A percentile compares a stretch with the other conserved stretches of the same genome.
Conservation (phyloP, 768 basidiomycete genomes). For the Gyrodon lividus region DNA sequence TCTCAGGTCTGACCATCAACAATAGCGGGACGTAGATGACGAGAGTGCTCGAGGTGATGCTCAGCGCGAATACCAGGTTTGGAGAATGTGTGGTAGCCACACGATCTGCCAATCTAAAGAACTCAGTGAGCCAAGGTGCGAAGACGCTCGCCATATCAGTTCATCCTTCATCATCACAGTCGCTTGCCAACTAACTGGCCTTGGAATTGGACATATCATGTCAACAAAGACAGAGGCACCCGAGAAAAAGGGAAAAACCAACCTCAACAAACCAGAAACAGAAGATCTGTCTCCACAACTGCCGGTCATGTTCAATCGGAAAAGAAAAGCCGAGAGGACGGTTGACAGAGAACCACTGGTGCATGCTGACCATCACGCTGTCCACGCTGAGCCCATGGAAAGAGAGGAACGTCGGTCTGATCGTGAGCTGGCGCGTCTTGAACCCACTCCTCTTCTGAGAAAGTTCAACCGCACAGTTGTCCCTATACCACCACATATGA, state of each 20-base stretch:
- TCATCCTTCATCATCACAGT: conserved; percentile 14
- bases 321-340: conserved; percentile 26
- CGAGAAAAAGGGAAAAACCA: conserved; percentile 24
- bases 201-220: conserved; percentile 19
- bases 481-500: conserved; percentile 16
- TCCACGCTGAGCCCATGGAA: conserved; percentile 14
- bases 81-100: conserved; percentile 12
- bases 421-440: conserved; percentile 17
- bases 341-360: conserved; percentile 10
- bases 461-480: conserved; percentile 12
- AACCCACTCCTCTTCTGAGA: conserved; percentile 10
- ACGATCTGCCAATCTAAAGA: conserved; percentile 18
- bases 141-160: conserved; percentile 29
- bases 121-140: conserved; percentile 14
- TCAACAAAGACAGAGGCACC: conserved; percentile 24
- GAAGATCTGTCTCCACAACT: conserved; percentile 12
- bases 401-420: conserved; percentile 28
- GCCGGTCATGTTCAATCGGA: conserved; percentile 12
- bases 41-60: background rate
- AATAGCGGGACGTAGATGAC: background rate
- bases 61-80: background rate
- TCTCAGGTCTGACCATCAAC: too few species aligned
- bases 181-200: conserved; percentile 12
- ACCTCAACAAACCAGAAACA: conserved; percentile 13
- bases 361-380: conserved; percentile 11